Evolutionary conservation across 352 stramenopile genomes (phyloP), one percentile per base, ranked within the genome.

Genomic region (Pythium coloratum): DNA sequence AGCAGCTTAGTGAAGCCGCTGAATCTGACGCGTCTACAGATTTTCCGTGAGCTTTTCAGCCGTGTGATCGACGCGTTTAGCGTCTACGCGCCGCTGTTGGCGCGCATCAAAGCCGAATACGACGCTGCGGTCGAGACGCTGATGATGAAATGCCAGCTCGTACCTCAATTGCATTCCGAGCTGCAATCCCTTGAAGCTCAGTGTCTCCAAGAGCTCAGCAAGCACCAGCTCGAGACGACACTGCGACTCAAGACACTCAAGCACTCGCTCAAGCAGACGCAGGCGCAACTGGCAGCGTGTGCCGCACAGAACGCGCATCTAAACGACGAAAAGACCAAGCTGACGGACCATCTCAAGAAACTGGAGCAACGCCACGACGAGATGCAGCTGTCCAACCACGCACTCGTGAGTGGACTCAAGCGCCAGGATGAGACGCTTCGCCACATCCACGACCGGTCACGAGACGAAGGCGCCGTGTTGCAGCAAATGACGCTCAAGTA

Each of bases 401-500:
- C 78, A 26, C 67, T 93, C 12, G 73, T 89, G 42, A 85, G 75
- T 55, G 86, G 82, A 36, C 84, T 93, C 36, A 82, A 86, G 61
- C 76, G 81, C n/a, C 84, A 92, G 50, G 84, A 92, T 42, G 84
- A 92, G 16, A 90, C 75, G 18, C 62, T 91, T n/a, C 78, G 76
- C n/a, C 79, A 80, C 18, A 73, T 82, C 10, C 77, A 88, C 44
- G 77, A 88, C 34, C 79, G 76, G 2, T 86, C 76, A 2, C 67
- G 82, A 18, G 80, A 87, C 59, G 85, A 91, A 42, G 72, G 71
- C 13, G 70, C 75, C 18, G 75, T 73, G 2, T 50, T 90, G 0
- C 68, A 86, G 54, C 78, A 87, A 44, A 73, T 90, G 26, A 81
- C 76, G 24, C 76, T 71, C 44, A 81, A 86, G 50, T 93, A 90